Evolutionary conservation across 1,284 basidiomycete species (phyloP).

Genomic region (Cystobasidium sp.): DNA sequence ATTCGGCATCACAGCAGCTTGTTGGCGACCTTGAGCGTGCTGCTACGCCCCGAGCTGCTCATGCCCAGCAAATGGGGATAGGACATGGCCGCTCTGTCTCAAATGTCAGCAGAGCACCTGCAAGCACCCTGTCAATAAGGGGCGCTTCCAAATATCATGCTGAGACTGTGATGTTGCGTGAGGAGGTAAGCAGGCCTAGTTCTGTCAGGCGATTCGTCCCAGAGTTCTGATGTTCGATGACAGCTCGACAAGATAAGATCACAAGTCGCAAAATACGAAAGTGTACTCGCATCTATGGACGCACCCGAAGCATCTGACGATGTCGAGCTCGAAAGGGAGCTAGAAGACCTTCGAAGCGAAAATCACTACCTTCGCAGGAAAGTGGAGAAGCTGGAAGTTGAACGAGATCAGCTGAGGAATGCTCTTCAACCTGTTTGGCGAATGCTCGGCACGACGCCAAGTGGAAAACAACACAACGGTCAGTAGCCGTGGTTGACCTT

Average conservation of each 20-base stretch:
- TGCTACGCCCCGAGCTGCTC: conserved; percentile 27
- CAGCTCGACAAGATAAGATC: conserved; percentile 31
- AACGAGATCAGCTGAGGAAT: neutral
- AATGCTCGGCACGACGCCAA: neutral
- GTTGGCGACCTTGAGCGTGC: conserved; percentile 33
- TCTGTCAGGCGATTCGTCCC: no score
- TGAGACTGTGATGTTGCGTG: conserved; percentile 22
- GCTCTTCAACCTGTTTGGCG: neutral
- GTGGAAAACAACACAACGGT: neutral
- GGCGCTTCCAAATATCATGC: conserved; percentile 39
- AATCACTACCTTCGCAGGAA: conserved; percentile 14
- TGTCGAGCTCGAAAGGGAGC: neutral
- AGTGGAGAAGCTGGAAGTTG: neutral
- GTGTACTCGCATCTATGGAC: conserved; percentile 10
- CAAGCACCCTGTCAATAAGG: conserved; percentile 26
- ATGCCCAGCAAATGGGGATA: neutral
- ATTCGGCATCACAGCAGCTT: conserved; percentile 14
- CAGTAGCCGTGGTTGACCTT: no score
- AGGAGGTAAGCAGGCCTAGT: conserved; percentile 21
- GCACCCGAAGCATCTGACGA: neutral
- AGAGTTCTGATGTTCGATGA: neutral
- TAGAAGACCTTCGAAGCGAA: conserved; percentile 7
- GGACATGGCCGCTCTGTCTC: conserved; percentile 6
- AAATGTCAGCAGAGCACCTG: neutral
- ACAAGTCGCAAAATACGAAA: conserved; percentile 21